Evolutionary conservation across 495 filamentous ascomycete species (phyloP).

Genomic region (Neurospora sp.): DNA sequence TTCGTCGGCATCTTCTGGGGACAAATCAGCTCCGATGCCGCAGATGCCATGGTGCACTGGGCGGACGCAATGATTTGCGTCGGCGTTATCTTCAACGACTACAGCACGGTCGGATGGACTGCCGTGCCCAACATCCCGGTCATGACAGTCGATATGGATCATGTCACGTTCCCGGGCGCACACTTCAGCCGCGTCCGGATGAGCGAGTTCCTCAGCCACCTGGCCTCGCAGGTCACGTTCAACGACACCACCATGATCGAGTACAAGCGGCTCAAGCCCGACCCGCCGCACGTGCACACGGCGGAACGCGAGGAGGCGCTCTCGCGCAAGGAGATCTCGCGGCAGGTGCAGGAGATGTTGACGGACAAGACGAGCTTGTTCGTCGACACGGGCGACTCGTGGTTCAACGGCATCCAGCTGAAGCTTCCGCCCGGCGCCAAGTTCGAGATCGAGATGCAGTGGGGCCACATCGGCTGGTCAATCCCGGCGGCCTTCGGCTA

Average conservation of each 20-base stretch:
- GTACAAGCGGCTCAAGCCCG: conserved; percentile 13
- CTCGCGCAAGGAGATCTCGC: conserved; percentile 12
- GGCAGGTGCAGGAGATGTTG: conserved; percentile 10
- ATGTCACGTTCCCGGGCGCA: conserved; percentile 12
- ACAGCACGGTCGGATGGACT: conserved; percentile 19
- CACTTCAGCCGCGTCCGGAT: conserved; percentile 17
- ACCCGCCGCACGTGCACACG: conserved; percentile 2
- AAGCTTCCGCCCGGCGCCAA: conserved; percentile 11
- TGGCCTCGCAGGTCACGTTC: conserved; percentile 3
- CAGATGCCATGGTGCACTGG: conserved; percentile 16
- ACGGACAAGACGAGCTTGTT: conserved; percentile 7
- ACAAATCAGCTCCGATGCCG: conserved; percentile 15
- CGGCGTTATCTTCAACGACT: conserved; percentile 15
- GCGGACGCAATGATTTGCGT: conserved; percentile 16
- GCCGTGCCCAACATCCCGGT: conserved; percentile 13
- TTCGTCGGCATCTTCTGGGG: conserved; percentile 20
- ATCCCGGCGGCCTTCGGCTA: conserved; percentile 18
- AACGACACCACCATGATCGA: conserved; percentile 15
- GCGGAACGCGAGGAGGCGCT: conserved; percentile 4
- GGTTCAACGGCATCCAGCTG: conserved; percentile 18
- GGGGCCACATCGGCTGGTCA: conserved; percentile 22
- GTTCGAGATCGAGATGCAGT: conserved; percentile 23
- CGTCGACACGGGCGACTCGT: conserved; percentile 17
- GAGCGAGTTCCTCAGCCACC: conserved; percentile 8
- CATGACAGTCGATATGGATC: conserved; percentile 13